Evolutionary conservation across 2,329 filamentous ascomycete species (phyloP).

Genomic region (Neonectria hederae): DNA sequence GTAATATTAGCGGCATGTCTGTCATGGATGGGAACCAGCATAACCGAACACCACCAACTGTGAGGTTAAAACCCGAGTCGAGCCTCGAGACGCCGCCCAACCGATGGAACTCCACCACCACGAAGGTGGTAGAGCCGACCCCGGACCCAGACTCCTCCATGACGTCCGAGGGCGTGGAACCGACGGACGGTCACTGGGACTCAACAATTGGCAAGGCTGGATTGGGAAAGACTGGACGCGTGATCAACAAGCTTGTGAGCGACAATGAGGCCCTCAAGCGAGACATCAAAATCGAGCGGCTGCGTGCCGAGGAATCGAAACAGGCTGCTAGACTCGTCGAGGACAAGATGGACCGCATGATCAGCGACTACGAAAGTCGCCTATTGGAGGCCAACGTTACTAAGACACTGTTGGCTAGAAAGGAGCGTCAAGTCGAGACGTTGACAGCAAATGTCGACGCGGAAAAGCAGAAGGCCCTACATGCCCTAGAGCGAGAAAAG

Average conservation of each 20-base stretch:
- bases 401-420: slow-evolving; percentile 74
- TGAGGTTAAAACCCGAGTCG: slow-evolving; percentile 49
- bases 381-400: slow-evolving; percentile 77
- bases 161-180: slow-evolving; percentile 48
- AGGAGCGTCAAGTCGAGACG: slow-evolving; percentile 78
- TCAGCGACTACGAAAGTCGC: slow-evolving; percentile 74
- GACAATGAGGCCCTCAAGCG: slow-evolving; percentile 82
- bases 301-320: slow-evolving; percentile 75
- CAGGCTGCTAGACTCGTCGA: slow-evolving; percentile 73
- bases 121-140: slow-evolving; percentile 46
- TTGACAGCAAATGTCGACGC: slow-evolving; percentile 70
- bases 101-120: slow-evolving; percentile 46
- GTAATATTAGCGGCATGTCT: slow-evolving; percentile 61
- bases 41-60: slow-evolving; percentile 47
- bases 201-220: slow-evolving; percentile 75
- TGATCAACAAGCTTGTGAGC: slow-evolving; percentile 83
- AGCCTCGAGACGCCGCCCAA: slow-evolving; percentile 42
- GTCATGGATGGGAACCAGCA: slow-evolving; percentile 48
- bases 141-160: slow-evolving; percentile 39
- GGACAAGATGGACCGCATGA: slow-evolving; percentile 75
- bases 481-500: slow-evolving; percentile 68
- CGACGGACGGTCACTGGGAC: slow-evolving; percentile 62
- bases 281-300: slow-evolving; percentile 73
- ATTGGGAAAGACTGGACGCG: slow-evolving; percentile 77
- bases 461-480: slow-evolving; percentile 69